Percentiles rank a stretch among this genome's conserved stretches.
These are phyloP conservation scores for Xylaria sp. DNA, from an alignment of 2,329 filamentous ascomycete species.

Conservation along the genomic window DNA sequence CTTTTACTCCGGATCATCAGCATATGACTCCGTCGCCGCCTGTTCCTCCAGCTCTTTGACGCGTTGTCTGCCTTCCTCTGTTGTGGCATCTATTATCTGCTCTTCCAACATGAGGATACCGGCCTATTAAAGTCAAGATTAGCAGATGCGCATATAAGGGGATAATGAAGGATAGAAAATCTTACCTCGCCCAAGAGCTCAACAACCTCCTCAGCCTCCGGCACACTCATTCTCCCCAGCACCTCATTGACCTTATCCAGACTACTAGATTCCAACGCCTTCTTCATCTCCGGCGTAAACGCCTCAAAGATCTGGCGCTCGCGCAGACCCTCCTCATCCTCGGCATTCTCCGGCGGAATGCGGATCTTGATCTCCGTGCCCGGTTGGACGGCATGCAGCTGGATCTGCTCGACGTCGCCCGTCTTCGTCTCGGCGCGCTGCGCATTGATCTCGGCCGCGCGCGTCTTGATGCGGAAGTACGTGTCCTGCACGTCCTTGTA, in stretches of 20 bases:
- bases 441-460: constrained; percentile 64
- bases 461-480: constrained; percentile 72
- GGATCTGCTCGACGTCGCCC: constrained; percentile 83
- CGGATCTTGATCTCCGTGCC: constrained; percentile 85
- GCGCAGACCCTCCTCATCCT: constrained; percentile 58
- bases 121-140: constrained; percentile 43
- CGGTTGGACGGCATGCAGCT: constrained; percentile 92
- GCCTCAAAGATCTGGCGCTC: constrained; percentile 73
- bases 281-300: constrained; percentile 75
- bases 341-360: constrained; percentile 65
- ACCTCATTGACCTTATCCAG: constrained; percentile 86
- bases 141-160: constrained; percentile 16
- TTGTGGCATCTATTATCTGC: constrained; percentile 91
- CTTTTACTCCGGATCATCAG: constrained; percentile 39
- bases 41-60: constrained; percentile 68
- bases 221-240: constrained; percentile 79
- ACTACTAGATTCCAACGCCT: constrained; percentile 80
- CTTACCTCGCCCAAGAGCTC: constrained; percentile 67
- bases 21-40: constrained; percentile 36
- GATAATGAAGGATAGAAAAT: constrained; percentile 17
- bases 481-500: constrained; percentile 87
- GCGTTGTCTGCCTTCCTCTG: constrained; percentile 73
- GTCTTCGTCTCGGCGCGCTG: constrained; percentile 46
- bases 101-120: constrained; percentile 88
- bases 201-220: constrained; percentile 81